A percentile compares a stretch with the other conserved stretches of the same genome.
These are phyloP conservation scores for Tubosaeta sp. DNA, from an alignment of 768 basidiomycete species.

Conservation along the genomic window DNA sequence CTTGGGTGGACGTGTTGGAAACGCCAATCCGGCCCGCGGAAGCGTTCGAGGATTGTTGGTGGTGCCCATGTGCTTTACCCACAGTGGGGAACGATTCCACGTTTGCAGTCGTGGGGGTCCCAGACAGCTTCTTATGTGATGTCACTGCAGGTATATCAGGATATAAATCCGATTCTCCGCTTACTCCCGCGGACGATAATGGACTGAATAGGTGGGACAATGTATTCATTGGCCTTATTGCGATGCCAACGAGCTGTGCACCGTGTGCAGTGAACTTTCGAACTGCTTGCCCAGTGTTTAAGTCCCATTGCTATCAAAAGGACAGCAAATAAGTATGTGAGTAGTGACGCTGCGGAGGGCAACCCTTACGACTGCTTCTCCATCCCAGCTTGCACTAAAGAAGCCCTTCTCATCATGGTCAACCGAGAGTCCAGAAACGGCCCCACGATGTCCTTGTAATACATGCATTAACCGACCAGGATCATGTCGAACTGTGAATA, in stretches of 20 bases:
- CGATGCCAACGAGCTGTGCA: slow-evolving; percentile 78
- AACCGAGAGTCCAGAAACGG: slow-evolving; percentile 82
- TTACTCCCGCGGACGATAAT: slow-evolving; percentile 22
- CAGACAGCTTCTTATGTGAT: slow-evolving; percentile 10
- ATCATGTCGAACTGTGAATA: slow-evolving; percentile 90
- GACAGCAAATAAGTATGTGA: slow-evolving; percentile 5
- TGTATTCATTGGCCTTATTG: slow-evolving; percentile 61
- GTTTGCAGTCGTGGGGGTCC: slow-evolving; percentile 17
- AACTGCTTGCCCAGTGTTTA: slow-evolving; percentile 80
- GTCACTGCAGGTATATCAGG: slow-evolving; percentile 8
- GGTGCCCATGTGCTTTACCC: slow-evolving; percentile 17
- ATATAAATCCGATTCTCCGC: slow-evolving; percentile 18
- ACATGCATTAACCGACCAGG: slow-evolving; percentile 75
- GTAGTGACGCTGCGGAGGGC: neutral
- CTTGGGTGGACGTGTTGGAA: slow-evolving; percentile 26
- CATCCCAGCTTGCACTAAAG: slow-evolving; percentile 94
- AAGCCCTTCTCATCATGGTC: slow-evolving; percentile 79
- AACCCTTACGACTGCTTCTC: slow-evolving; percentile 70
- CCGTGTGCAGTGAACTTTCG: slow-evolving; percentile 79
- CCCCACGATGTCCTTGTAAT: slow-evolving; percentile 63
- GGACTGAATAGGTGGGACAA: slow-evolving; percentile 31
- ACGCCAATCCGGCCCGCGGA: slow-evolving; percentile 24
- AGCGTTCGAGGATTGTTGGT: slow-evolving; percentile 12
- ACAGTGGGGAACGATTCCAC: slow-evolving; percentile 19
- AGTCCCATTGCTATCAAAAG: slow-evolving; percentile 85